Conservation (phyloP, 1,284 basidiomycete species). For the Vanrija pseudolonga region DNA sequence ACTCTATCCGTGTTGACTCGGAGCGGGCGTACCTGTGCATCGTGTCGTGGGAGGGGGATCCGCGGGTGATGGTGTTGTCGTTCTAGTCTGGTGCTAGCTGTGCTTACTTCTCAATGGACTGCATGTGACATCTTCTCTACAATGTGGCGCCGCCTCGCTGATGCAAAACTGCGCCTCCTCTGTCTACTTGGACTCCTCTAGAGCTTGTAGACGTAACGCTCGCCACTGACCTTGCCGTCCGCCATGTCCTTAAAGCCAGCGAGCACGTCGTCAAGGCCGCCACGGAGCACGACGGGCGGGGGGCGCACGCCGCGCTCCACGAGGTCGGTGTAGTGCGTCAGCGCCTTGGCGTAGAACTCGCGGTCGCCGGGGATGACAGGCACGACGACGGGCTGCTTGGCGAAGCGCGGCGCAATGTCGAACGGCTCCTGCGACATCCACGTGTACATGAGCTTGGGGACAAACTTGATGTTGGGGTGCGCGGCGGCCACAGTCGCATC, state of each 20-base stretch:
- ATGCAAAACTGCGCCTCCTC: too few relatives aligned
- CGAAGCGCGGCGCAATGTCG: slow-evolving; percentile 25
- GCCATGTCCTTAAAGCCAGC: slow-evolving; percentile 25
- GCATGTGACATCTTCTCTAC: too few relatives aligned
- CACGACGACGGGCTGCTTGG: slow-evolving; percentile 8
- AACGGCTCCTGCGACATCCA: slow-evolving; percentile 36
- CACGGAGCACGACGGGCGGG: slow-evolving; percentile 27
- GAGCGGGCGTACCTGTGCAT: too few relatives aligned
- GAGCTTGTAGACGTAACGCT: slow-evolving; percentile 15
- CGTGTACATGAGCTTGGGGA: slow-evolving; percentile 35
- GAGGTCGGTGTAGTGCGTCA: slow-evolving; percentile 24
- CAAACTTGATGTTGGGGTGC: slow-evolving; percentile 25
- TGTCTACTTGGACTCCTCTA: too few relatives aligned
- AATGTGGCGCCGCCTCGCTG: too few relatives aligned
- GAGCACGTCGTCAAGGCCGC: slow-evolving; percentile 29
- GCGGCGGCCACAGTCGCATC: slow-evolving; percentile 16
- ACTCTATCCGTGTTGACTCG: too few relatives aligned
- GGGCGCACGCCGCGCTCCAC: slow-evolving; percentile 24
- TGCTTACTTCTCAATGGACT: too few relatives aligned
- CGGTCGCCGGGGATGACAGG: slow-evolving; percentile 23
- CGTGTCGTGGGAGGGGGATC: too few relatives aligned
- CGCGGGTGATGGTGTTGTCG: too few relatives aligned
- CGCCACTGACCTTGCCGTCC: slow-evolving; percentile 15
- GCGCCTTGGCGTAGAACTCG: slow-evolving; percentile 25
- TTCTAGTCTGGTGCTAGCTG: too few relatives aligned